Conservation (phyloP, 768 basidiomycete species). For the Epithele typhae region DNA sequence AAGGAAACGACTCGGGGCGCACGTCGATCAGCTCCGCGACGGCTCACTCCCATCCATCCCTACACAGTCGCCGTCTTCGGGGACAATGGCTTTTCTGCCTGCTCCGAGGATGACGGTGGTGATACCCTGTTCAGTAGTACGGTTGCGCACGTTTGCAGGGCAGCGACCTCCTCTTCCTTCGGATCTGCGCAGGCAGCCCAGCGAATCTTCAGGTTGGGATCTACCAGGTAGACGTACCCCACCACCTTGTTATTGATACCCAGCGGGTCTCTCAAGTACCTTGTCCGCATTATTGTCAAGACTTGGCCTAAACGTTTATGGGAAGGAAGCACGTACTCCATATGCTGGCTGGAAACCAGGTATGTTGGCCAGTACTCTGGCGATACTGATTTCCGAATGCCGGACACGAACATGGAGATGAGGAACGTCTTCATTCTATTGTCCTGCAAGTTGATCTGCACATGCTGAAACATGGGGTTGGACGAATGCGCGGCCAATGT, state of each 20-base stretch:
- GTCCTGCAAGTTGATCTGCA: conserved; percentile 92
- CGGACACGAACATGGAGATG: conserved; percentile 77
- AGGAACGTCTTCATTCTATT: conserved; percentile 90
- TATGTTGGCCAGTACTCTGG: conserved; percentile 63
- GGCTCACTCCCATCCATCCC: too few relatives aligned
- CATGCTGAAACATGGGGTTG: conserved; percentile 62
- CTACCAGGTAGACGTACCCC: conserved; percentile 90
- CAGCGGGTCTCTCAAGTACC: conserved; percentile 73
- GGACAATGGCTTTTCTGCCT: too few relatives aligned
- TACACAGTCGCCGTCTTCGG: too few relatives aligned
- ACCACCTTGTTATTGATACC: conserved; percentile 88
- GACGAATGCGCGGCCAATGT: conserved; percentile 48
- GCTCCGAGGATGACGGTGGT: too few relatives aligned
- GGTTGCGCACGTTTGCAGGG: conserved; percentile 63
- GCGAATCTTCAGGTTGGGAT: conserved; percentile 76
- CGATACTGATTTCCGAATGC: conserved; percentile 66
- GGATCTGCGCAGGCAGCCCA: conserved; percentile 94
- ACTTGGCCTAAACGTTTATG: background rate
- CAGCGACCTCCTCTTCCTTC: conserved; percentile 62
- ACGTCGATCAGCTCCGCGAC: too few relatives aligned
- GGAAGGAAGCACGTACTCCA: conserved; percentile 42
- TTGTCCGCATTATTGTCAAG: background rate
- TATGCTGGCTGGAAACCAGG: conserved; percentile 75
- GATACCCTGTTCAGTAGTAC: conserved; percentile 56
- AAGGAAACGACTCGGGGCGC: too few relatives aligned